phyloP scores from a whole-genome alignment of 306 rosid genomes.

The Cicer cuneatum region DNA sequence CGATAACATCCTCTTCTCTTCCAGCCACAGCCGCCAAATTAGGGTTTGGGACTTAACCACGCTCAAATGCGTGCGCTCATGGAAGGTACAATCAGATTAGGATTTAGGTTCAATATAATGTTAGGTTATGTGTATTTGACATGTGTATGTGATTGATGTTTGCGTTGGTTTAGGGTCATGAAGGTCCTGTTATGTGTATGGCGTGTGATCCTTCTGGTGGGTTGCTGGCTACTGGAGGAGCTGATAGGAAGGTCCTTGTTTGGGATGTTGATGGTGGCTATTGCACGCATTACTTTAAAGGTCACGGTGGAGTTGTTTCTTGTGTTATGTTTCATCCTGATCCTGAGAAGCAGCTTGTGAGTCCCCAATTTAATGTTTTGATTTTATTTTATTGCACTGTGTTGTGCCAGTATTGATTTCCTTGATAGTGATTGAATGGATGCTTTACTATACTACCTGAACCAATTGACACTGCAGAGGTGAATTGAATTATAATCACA shows the following conservation, averaged over 20 bases:
- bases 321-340: constrained; percentile 80
- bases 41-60: constrained; percentile 88
- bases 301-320: constrained; percentile 86
- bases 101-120: constrained; percentile 13
- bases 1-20: constrained; percentile 70
- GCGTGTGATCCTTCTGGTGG: constrained; percentile 88
- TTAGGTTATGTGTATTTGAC: not conserved
- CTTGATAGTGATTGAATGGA: not conserved
- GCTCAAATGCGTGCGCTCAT: constrained; percentile 74
- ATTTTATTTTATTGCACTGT: constrained; percentile 13
- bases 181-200: constrained; percentile 97
- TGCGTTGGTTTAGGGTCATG: constrained; percentile 72
- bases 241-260: constrained; percentile 87
- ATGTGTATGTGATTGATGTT: not conserved
- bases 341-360: constrained; percentile 72
- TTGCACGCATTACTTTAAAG: constrained; percentile 92
- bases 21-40: constrained; percentile 82
- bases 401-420: not conserved
- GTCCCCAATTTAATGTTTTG: constrained; percentile 33
- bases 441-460: constrained; percentile 4
- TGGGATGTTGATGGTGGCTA: constrained; percentile 96
- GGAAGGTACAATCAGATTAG: constrained; percentile 71
- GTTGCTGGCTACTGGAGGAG: constrained; percentile 90
- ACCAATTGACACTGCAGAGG: not conserved
- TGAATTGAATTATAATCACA: constrained; percentile 1